phyloP scores from a whole-genome alignment of 768 basidiomycete species.

The Mycena vulgaris region DNA sequence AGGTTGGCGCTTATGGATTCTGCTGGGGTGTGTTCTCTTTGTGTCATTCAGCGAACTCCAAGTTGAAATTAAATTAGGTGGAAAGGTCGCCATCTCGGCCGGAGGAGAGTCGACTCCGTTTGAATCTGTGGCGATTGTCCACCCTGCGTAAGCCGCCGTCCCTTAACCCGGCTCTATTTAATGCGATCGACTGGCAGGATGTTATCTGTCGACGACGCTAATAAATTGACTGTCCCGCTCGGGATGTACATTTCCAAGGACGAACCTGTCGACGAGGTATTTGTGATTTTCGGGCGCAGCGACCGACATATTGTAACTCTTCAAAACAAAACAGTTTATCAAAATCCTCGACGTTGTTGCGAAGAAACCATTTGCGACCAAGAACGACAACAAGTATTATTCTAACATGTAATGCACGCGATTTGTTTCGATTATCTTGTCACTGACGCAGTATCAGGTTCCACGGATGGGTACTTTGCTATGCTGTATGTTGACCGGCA shows the following conservation, averaged over 20 bases:
- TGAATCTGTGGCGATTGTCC: constrained; percentile 65
- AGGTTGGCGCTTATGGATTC: constrained; percentile 67
- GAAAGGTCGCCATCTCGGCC: constrained; percentile 63
- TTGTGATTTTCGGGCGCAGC: neutral
- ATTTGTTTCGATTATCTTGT: neutral
- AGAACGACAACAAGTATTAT: constrained; percentile 67
- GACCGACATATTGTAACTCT: neutral
- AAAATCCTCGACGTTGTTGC: constrained; percentile 64
- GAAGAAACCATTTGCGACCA: constrained; percentile 65
- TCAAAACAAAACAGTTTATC: constrained; percentile 34
- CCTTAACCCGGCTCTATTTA: neutral
- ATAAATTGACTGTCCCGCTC: constrained; percentile 66
- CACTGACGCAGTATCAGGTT: constrained; percentile 52
- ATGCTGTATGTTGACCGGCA: neutral
- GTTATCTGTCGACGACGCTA: constrained; percentile 66
- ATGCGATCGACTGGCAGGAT: constrained; percentile 52
- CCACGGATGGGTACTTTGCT: constrained; percentile 64
- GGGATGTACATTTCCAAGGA: constrained; percentile 72
- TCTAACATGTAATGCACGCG: constrained; percentile 55
- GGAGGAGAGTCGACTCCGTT: constrained; percentile 60
- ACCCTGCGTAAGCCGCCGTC: constrained; percentile 66
- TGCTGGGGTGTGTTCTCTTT: constrained; percentile 65
- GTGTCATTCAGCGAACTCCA: neutral
- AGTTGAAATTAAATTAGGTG: constrained; percentile 51
- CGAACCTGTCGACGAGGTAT: constrained; percentile 71